Conservation (phyloP, 192 early-diverging fungal species). For the Cetraspora pellucida region DNA sequence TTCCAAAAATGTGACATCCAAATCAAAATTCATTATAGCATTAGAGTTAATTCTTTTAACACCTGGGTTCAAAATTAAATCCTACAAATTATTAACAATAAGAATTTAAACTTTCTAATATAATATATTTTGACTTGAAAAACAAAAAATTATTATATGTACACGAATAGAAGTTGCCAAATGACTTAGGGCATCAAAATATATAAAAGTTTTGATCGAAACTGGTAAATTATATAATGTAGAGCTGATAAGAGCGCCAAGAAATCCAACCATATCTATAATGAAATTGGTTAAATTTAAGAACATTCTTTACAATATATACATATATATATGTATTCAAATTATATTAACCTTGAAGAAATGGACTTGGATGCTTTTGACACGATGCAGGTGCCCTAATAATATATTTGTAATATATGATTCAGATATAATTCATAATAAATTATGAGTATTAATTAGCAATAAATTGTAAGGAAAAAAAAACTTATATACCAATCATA, state of each 20-base stretch:
- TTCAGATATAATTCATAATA: neutral
- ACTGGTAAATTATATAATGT: slow-evolving; percentile 68
- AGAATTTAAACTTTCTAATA: neutral
- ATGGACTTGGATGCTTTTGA: slow-evolving; percentile 65
- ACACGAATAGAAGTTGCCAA: slow-evolving; percentile 66
- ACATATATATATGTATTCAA: neutral
- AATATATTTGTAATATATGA: neutral
- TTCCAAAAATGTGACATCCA: slow-evolving; percentile 75
- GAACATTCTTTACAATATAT: neutral
- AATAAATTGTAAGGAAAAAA: neutral
- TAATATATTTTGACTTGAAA: neutral
- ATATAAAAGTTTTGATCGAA: slow-evolving; percentile 64
- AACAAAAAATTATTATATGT: slow-evolving; percentile 27
- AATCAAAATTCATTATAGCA: slow-evolving; percentile 63
- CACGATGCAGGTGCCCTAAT: slow-evolving; percentile 56
- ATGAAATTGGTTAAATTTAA: neutral
- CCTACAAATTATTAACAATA: slow-evolving; percentile 40
- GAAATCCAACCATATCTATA: slow-evolving; percentile 72
- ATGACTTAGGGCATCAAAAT: slow-evolving; percentile 78
- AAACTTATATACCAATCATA: slow-evolving; percentile 75
- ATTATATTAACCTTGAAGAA: slow-evolving; percentile 59
- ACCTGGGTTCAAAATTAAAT: slow-evolving; percentile 59
- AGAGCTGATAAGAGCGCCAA: slow-evolving; percentile 68
- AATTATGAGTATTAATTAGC: neutral
- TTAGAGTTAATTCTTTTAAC: slow-evolving; percentile 62